Base-by-base conservation (phyloP, 768 basidiomycete species). In the Tulasnella sp. region DNA sequence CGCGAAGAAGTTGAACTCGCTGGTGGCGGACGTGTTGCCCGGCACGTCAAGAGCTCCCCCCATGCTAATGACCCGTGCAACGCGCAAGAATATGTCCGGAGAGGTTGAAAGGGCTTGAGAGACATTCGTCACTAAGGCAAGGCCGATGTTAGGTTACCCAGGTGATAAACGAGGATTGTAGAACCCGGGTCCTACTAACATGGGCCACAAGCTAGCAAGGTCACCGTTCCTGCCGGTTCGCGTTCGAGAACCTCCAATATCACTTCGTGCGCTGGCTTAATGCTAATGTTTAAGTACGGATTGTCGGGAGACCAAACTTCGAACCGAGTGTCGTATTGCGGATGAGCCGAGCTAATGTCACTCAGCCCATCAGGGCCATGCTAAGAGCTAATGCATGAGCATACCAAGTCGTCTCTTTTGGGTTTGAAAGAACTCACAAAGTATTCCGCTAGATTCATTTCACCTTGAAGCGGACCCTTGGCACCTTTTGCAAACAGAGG, bases 1-100 rank as follows among this genome's bases (percentile, higher is more conserved):
- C n/a, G 80, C 80, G 67, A 76, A 80, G 44, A 77, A 75, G 78
- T 82, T 83, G 79, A 83, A 83, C 72, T 83, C 83, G 63, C 81
- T 78, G 0, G 74, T 72, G 5, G 81, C 79, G 16, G 80, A 78
- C 2, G 83, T 83, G 75, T 83, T 84, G 1, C 83, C 83, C 0
- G 83, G 82, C 19, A 79, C 79, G 41, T 83, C 82, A 32, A 84
- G 73, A 0, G 81, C 80, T 7, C 81, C 83, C 6, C 83, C 83
- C 83, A 84, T 84, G 77, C 79, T 80, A 17, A 83, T 76, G 42
- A 84, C 77, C 26, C 77, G 71, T 8, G 71, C 75, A 64, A 41
- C 73, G 29, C 16, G 76, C 42, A 67, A 47, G 29, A 82, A 80
- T 5, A 78, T 78, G 34, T 74, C 64, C 0, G 81, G 80, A 68